Evolutionary conservation across 306 rosid genomes (phyloP).

Genomic region (Biancaea sappan): DNA sequence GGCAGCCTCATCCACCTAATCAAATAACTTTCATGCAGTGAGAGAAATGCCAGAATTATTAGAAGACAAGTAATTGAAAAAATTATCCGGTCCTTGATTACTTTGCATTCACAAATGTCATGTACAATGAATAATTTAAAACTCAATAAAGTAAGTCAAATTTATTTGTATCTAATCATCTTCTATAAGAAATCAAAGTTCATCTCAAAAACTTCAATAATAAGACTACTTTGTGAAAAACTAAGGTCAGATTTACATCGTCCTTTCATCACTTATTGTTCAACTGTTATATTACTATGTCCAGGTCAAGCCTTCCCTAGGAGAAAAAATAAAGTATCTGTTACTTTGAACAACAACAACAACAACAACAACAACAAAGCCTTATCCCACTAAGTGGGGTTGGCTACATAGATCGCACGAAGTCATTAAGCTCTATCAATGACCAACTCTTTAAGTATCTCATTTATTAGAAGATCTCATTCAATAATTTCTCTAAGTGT

Average conservation of each 20-base stretch:
- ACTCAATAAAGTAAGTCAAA: too few relatives aligned
- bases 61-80: constrained; percentile 2
- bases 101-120: neutral
- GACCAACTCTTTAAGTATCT: too few relatives aligned
- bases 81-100: neutral
- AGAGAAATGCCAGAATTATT: constrained; percentile 5
- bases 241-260: neutral
- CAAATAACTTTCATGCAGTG: constrained; percentile 18
- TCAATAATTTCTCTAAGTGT: too few relatives aligned
- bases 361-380: too few relatives aligned
- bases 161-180: neutral
- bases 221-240: neutral
- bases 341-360: neutral
- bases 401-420: too few relatives aligned
- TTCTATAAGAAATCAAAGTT: neutral
- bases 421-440: too few relatives aligned
- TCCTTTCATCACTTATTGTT: neutral
- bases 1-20: constrained; percentile 73
- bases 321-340: constrained; percentile 1
- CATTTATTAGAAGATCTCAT: too few relatives aligned
- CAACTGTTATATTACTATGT: neutral
- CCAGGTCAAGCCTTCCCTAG: neutral
- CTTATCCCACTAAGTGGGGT: too few relatives aligned
- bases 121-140: too few relatives aligned
- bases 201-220: neutral